Conservation (phyloP, 225 moss, liverwort and hornwort species). For the Thuidium tamariscinum region DNA sequence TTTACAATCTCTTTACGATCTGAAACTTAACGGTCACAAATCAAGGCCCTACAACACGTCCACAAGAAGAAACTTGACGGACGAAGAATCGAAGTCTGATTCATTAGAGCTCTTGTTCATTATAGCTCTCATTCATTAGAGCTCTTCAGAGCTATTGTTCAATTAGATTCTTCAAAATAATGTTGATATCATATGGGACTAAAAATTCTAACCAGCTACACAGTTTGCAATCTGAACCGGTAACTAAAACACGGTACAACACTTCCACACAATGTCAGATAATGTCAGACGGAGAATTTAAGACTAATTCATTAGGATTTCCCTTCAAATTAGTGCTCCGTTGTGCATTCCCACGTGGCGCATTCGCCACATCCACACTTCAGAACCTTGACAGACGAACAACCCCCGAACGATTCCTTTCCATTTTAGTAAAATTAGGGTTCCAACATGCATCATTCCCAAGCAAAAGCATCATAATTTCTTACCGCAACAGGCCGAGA, state of each 20-base stretch:
- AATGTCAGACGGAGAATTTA: background rate
- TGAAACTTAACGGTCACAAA: too few relatives aligned
- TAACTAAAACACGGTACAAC: background rate
- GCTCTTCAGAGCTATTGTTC: background rate
- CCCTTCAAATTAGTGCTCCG: too few relatives aligned
- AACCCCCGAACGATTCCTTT: background rate
- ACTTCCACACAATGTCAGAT: background rate
- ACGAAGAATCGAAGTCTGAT: background rate
- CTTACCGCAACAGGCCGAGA: constrained; percentile 14
- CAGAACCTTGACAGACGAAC: background rate
- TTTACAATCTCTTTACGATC: background rate
- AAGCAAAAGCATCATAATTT: too few relatives aligned
- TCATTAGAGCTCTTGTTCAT: background rate
- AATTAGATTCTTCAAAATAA: background rate
- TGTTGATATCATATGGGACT: background rate
- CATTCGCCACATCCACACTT: background rate
- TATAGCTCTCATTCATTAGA: background rate
- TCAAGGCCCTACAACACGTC: background rate
- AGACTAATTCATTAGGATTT: background rate
- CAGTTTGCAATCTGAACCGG: background rate
- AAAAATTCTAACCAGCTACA: background rate
- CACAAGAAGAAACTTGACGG: background rate
- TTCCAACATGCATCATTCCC: background rate
- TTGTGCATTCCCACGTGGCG: background rate
- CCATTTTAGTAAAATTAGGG: too few relatives aligned